These are phyloP conservation scores for Tuber umbilicatum DNA, from an alignment of 495 filamentous ascomycete genomes.

Conservation along the genomic window DNA sequence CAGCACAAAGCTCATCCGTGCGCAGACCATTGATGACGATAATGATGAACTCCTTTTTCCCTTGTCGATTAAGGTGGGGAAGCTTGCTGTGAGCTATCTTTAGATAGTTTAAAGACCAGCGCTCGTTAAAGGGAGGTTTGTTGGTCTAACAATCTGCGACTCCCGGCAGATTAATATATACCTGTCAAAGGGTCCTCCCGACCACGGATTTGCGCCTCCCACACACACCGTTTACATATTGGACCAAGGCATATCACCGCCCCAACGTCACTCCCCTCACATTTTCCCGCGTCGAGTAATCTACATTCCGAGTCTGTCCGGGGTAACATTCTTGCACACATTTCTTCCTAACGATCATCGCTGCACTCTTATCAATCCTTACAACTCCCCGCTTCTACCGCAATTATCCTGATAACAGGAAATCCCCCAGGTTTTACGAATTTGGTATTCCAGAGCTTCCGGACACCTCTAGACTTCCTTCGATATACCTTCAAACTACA, in stretches of 20 bases:
- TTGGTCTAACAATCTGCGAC: conserved; percentile 13
- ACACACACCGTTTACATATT: not conserved
- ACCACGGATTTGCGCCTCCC: not conserved
- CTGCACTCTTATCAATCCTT: no score
- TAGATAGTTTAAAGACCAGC: not conserved
- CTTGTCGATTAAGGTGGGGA: not conserved
- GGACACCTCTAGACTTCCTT: not conserved
- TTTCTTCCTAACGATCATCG: not conserved
- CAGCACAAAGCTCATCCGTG: conserved; percentile 55
- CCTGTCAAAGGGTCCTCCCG: conserved; percentile 16
- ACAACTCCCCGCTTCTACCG: not conserved
- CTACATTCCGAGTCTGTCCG: not conserved
- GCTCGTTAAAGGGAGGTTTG: conserved; percentile 5
- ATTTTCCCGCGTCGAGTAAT: not conserved
- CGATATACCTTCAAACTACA: not conserved
- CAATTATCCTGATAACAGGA: not conserved
- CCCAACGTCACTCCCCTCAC: not conserved
- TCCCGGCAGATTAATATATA: not conserved
- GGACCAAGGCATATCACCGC: not conserved
- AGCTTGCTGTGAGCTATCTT: not conserved
- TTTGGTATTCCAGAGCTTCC: not conserved
- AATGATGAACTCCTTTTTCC: not conserved
- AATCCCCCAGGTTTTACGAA: not conserved
- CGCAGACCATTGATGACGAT: conserved; percentile 37
- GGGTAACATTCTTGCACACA: not conserved